Conservation (phyloP, 805 yeast genomes). For the Nakazawaea wyomingensis region DNA sequence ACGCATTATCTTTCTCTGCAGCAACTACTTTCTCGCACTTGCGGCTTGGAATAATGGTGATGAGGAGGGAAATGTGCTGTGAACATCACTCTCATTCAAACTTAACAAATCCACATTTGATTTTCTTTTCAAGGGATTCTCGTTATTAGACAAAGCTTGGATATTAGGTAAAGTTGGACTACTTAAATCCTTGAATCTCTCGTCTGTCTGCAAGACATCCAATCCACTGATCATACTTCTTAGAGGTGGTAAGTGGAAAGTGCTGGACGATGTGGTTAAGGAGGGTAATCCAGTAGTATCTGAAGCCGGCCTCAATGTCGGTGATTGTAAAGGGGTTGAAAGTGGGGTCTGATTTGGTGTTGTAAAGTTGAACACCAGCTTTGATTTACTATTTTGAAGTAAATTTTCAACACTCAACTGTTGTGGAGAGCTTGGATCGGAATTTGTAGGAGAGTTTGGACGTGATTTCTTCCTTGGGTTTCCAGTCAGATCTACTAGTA, state of each 20-base stretch:
- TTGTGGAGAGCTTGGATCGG: conserved; percentile 19
- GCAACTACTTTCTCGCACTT: conserved; percentile 1
- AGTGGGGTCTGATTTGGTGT: conserved; percentile 31
- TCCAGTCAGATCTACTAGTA: conserved; percentile 21
- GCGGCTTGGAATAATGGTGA: neutral
- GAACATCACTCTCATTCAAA: conserved; percentile 9
- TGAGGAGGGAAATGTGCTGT: conserved; percentile 3
- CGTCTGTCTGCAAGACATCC: conserved; percentile 20
- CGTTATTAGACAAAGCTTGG: conserved; percentile 22
- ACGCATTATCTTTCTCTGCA: too few species aligned
- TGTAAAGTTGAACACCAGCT: conserved; percentile 26
- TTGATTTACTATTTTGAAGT: conserved; percentile 7
- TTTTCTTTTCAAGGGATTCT: conserved; percentile 16
- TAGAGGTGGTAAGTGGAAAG: conserved; percentile 27
- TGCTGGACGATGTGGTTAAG: conserved; percentile 8
- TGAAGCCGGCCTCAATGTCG: conserved; percentile 25
- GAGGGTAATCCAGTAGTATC: neutral
- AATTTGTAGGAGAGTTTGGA: conserved; percentile 27
- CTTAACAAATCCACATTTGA: conserved; percentile 14
- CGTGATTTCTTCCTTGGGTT: conserved; percentile 31
- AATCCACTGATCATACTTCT: conserved; percentile 26
- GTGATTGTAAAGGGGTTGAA: conserved; percentile 31
- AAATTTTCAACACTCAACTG: conserved; percentile 16
- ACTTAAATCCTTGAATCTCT: conserved; percentile 16
- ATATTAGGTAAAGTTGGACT: conserved; percentile 24